Percentiles rank a stretch among this genome's conserved stretches.
phyloP scores from a whole-genome alignment of 352 stramenopile genomes.

The Hyphochytrium catenoides region DNA sequence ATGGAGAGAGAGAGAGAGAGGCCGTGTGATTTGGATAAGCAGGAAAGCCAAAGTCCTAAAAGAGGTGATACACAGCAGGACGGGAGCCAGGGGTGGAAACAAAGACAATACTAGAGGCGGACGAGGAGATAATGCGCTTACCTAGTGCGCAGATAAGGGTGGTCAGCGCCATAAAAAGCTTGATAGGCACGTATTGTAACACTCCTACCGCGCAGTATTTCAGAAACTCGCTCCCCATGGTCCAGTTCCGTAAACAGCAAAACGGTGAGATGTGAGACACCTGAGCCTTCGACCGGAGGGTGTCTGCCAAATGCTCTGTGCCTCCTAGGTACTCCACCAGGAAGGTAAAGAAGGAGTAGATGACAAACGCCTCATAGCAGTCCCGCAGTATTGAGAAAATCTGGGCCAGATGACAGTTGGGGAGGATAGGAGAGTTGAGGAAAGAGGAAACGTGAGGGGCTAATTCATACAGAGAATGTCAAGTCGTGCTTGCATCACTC shows the following conservation, averaged over 20 bases:
- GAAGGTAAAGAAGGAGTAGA: slow-evolving; percentile 82
- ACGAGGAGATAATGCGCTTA: background rate
- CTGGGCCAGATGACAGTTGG: slow-evolving; percentile 17
- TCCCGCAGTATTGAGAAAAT: slow-evolving; percentile 69
- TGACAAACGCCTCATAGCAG: slow-evolving; percentile 75
- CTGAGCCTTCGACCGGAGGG: slow-evolving; percentile 54
- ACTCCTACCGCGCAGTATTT: slow-evolving; percentile 72
- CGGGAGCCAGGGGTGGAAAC: background rate
- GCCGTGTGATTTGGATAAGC: too few relatives aligned
- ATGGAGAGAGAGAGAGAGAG: too few relatives aligned
- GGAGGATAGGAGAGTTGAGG: too few relatives aligned
- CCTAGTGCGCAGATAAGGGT: slow-evolving; percentile 47
- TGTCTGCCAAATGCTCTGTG: slow-evolving; percentile 44
- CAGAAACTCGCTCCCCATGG: slow-evolving; percentile 76
- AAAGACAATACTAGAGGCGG: background rate
- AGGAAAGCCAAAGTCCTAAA: too few relatives aligned
- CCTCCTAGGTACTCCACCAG: slow-evolving; percentile 63
- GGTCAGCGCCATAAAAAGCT: slow-evolving; percentile 57
- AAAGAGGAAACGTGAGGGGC: too few relatives aligned
- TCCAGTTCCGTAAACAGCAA: slow-evolving; percentile 62
- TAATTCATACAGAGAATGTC: too few relatives aligned
- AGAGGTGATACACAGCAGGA: background rate
- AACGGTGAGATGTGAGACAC: slow-evolving; percentile 49
- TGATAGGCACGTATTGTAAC: slow-evolving; percentile 73
- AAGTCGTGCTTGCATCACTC: too few relatives aligned